phyloP scores from a whole-genome alignment of 768 basidiomycete genomes.

The Lactarius deliciosus region DNA sequence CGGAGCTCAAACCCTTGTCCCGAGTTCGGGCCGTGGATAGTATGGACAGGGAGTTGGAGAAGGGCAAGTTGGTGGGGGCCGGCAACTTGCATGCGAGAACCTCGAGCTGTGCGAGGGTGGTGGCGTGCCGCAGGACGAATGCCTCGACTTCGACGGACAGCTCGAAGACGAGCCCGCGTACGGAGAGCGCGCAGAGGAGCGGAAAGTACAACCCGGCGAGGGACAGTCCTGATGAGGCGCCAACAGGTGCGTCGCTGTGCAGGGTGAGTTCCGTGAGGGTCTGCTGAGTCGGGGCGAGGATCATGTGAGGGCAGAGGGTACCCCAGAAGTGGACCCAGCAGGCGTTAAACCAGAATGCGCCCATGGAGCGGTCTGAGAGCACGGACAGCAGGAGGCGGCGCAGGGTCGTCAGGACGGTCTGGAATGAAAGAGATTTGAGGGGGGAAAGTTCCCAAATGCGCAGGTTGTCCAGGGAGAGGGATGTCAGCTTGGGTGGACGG shows the following conservation, averaged over 20 bases:
- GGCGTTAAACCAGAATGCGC: neutral
- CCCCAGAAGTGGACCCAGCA: neutral
- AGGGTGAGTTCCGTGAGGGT: conserved; percentile 4
- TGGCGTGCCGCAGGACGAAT: neutral
- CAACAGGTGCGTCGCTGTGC: neutral
- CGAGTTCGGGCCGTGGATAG: too few species aligned
- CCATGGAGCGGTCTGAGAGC: neutral
- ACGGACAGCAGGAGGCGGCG: neutral
- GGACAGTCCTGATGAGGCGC: neutral
- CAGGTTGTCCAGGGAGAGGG: conserved; percentile 6
- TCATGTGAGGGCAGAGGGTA: neutral
- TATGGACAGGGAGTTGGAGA: neutral
- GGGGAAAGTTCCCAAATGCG: too few species aligned
- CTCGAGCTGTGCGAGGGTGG: neutral
- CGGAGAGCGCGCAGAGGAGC: neutral
- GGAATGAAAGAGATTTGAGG: neutral
- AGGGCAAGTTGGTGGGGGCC: too few species aligned
- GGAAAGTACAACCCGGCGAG: neutral
- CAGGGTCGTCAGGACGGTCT: neutral
- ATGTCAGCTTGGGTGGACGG: neutral
- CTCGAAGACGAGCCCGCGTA: neutral
- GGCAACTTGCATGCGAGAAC: neutral
- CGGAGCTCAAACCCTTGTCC: neutral
- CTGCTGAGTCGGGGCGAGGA: neutral
- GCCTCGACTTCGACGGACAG: neutral